phyloP scores from a whole-genome alignment of 495 filamentous ascomycete genomes.

The Hypoxylon fuscum region DNA sequence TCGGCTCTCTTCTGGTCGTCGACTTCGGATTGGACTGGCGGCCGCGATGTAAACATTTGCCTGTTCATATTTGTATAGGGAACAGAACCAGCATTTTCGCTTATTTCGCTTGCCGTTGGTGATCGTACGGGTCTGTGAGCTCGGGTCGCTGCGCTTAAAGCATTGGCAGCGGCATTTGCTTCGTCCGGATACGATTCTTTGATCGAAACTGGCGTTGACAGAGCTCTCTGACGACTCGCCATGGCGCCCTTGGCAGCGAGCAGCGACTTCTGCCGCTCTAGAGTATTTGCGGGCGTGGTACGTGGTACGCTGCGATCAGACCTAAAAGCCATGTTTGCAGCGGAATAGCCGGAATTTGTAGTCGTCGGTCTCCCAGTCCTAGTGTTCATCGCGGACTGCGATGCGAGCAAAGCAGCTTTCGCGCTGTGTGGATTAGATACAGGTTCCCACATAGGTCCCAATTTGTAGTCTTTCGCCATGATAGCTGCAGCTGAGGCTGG shows the following conservation, averaged over 20 bases:
- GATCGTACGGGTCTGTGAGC: conserved; percentile 58
- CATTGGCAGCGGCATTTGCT: conserved; percentile 67
- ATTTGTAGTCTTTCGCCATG: conserved; percentile 72
- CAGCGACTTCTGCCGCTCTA: conserved; percentile 65
- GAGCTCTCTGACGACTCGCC: conserved; percentile 69
- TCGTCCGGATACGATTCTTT: conserved; percentile 64
- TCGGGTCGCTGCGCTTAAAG: conserved; percentile 71
- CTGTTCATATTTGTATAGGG: conserved; percentile 61
- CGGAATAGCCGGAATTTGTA: conserved; percentile 63
- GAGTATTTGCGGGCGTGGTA: conserved; percentile 19
- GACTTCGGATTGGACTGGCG: conserved; percentile 73
- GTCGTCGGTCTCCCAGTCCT: conserved; percentile 47
- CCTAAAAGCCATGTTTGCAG: conserved; percentile 65
- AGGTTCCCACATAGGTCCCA: conserved; percentile 62
- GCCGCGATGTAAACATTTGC: conserved; percentile 78
- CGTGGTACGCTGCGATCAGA: conserved; percentile 27
- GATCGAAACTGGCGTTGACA: conserved; percentile 64
- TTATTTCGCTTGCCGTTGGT: conserved; percentile 36
- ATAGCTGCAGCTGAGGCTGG: conserved; percentile 74
- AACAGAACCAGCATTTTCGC: conserved; percentile 51
- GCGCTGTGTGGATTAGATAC: conserved; percentile 68
- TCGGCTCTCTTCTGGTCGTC: conserved; percentile 77
- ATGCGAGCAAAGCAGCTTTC: conserved; percentile 77
- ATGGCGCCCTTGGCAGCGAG: conserved; percentile 79
- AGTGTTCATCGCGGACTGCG: conserved; percentile 66